Evolutionary conservation across 202 grass and related monocot genomes (phyloP), one percentile per base, ranked within the genome.

Genomic region (Miscanthus sacchariflorus): DNA sequence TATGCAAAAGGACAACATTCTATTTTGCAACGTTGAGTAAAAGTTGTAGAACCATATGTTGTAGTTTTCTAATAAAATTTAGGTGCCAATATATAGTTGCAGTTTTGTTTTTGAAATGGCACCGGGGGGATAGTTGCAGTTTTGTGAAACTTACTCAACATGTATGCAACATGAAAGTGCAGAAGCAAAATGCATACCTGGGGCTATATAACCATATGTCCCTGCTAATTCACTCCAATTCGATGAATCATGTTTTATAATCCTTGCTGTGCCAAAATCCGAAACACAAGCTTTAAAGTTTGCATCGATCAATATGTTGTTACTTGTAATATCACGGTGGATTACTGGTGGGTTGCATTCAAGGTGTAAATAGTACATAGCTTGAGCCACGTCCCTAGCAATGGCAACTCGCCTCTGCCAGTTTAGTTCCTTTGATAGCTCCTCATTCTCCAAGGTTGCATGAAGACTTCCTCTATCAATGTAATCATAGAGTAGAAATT

Each of bases 251-350:
- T 27, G 66, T 15, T 68, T 68, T 68, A 35, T 38, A 9, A 87
- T 64, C 8, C 50, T 80, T 35, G 85, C 85, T 19, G 27, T 80
- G 3, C 76, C 84, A 80, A 73, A 87, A 72, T 80, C 84, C 30
- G 75, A 79, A 21, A 86, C 33, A 24, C 58, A 71, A 33, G 75
- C 63, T 15, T 70, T 79, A 3, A 61, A 71, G 30, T 3, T 5
- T 30, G 35, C 25, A 12, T 86, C 65, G 5, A 88, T 63, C 56
- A 69, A 82, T 52, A 83, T 71, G 36, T 70, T 77, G 23, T 70
- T 83, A 52, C 80, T 88, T 30, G 72, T 78, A 30, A 83, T 83
- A 7, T 88, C 80, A 7, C 86, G 61, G 35, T 88, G 86, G 13
- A 83, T 69, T 59, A 83, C 64, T 2, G 80, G 64, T 25, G 35